These are phyloP conservation scores for Blepharisma undulans DNA, from an alignment of 169 alveolate species.

Conservation along the genomic window DNA sequence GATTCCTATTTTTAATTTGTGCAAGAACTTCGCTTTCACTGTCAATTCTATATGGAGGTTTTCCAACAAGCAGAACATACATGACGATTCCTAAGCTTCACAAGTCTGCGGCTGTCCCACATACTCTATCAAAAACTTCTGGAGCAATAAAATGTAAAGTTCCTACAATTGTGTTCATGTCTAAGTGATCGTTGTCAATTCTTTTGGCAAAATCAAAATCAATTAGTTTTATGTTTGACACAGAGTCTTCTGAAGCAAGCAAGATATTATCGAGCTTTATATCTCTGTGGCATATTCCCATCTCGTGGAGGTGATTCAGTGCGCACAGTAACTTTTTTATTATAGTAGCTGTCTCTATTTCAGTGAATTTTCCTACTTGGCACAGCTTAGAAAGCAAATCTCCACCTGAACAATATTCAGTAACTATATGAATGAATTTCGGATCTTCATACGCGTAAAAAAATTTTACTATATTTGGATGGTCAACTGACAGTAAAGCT, in stretches of 20 bases:
- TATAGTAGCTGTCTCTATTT: slow-evolving; percentile 6
- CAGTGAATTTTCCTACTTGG: not conserved
- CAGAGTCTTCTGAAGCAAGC: not conserved
- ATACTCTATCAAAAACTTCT: slow-evolving; percentile 49
- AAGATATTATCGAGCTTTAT: slow-evolving; percentile 20
- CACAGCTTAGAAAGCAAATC: not conserved
- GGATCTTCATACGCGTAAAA: not conserved
- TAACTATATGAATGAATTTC: not conserved
- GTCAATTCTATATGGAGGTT: slow-evolving; percentile 53
- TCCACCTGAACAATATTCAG: slow-evolving; percentile 11
- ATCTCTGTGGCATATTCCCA: slow-evolving; percentile 8
- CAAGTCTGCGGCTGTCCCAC: slow-evolving; percentile 49
- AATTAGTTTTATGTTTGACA: not conserved
- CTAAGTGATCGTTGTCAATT: not conserved
- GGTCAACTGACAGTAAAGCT: not conserved
- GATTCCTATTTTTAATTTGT: not conserved
- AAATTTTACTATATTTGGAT: slow-evolving; percentile 6
- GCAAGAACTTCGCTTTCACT: slow-evolving; percentile 21
- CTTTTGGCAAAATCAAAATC: slow-evolving; percentile 8
- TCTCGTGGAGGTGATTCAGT: not conserved
- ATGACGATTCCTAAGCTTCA: slow-evolving; percentile 60
- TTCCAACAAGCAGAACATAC: slow-evolving; percentile 50
- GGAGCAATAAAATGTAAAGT: slow-evolving; percentile 55
- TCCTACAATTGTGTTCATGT: slow-evolving; percentile 35
- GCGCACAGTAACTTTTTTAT: not conserved